Base-by-base conservation (phyloP, 192 early-diverging fungal species). In the Coemansia javaensis region DNA sequence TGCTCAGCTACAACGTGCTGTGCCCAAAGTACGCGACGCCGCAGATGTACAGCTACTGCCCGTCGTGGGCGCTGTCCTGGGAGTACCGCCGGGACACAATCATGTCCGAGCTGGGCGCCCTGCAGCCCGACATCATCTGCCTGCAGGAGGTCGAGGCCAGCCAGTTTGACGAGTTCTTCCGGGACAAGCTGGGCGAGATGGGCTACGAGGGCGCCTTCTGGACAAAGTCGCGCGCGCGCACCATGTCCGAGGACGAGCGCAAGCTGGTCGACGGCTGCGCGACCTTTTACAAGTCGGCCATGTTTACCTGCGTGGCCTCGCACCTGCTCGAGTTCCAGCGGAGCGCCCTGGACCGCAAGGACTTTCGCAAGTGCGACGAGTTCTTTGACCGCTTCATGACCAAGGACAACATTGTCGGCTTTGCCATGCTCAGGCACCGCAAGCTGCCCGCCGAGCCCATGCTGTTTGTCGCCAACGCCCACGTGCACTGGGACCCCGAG, bases 301-400 rank as follows among this genome's bases (percentile, higher is more conserved):
- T 90, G 77, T 95, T 91, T 61, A 70, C 67, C 17, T 57, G 89
- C 28, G 53, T 91, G 21, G 89, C 94, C n/a, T 84, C 90, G 57
- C 85, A 91, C 34, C 56, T 88, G 40, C 79, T 98, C 18, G 96
- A 98, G 73, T 98, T 92, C 78, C 91, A 95, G 66, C 93, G 94
- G 60, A 79, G 87, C 45, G 92, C 90, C 10, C 81, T 95, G 66
- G 81, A 84, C 44, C 70, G 88, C 53, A 82, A 86, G 21, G 93
- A 95, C 56, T 87, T 95, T 34, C 86, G 88, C 34, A 85, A 90
- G 63, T 85, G 83, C 30, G 93, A 90, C 24, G 96, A 97, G 63
- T 85, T 96, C 32, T 93, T 93, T 65, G 95, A 98, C 63, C 87
- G 96, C 21, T 91, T 98, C 14, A 94, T 94, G 89, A 85, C 91